Evolutionary conservation across 1,284 basidiomycete species (phyloP).

Genomic region (Meripilus lineatus): DNA sequence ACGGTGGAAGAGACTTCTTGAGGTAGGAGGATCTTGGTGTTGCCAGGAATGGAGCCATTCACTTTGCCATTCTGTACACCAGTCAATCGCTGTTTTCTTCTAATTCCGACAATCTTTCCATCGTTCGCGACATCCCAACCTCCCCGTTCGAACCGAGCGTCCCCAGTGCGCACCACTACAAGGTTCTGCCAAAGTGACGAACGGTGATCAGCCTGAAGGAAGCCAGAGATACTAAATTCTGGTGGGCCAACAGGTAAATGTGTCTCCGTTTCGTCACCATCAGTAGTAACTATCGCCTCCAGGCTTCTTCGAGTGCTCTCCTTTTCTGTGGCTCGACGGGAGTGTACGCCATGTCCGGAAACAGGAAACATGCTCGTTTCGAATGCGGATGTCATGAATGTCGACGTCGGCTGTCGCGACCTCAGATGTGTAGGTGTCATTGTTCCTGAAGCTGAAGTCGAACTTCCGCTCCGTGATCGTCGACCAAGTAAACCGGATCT

Average conservation of each 20-base stretch:
- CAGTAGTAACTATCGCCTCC: slow-evolving; percentile 45
- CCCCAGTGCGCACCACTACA: slow-evolving; percentile 47
- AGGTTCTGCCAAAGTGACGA: slow-evolving; percentile 47
- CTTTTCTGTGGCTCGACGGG: slow-evolving; percentile 65
- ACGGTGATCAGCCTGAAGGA: slow-evolving; percentile 24
- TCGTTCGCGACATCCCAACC: slow-evolving; percentile 61
- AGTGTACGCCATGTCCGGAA: slow-evolving; percentile 73
- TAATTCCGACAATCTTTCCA: slow-evolving; percentile 56
- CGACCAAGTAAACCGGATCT: slow-evolving; percentile 39
- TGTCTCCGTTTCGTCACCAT: slow-evolving; percentile 44
- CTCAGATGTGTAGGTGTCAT: slow-evolving; percentile 35
- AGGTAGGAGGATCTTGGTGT: slow-evolving; percentile 11
- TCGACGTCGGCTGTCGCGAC: slow-evolving; percentile 39
- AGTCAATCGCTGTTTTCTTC: slow-evolving; percentile 51
- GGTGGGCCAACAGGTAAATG: slow-evolving; percentile 30
- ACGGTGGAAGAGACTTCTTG: slow-evolving; percentile 26
- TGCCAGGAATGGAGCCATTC: slow-evolving; percentile 10
- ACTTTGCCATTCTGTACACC: slow-evolving; percentile 21
- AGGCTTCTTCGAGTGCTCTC: slow-evolving; percentile 46
- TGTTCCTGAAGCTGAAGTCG: slow-evolving; percentile 39
- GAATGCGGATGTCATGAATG: slow-evolving; percentile 30
- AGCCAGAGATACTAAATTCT: slow-evolving; percentile 28
- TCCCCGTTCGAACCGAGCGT: slow-evolving; percentile 64
- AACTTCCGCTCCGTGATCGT: slow-evolving; percentile 57
- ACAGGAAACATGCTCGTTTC: slow-evolving; percentile 61